These are phyloP conservation scores for Pterulicium gracile DNA, from an alignment of 1,284 basidiomycete genomes.

Conservation along the genomic window DNA sequence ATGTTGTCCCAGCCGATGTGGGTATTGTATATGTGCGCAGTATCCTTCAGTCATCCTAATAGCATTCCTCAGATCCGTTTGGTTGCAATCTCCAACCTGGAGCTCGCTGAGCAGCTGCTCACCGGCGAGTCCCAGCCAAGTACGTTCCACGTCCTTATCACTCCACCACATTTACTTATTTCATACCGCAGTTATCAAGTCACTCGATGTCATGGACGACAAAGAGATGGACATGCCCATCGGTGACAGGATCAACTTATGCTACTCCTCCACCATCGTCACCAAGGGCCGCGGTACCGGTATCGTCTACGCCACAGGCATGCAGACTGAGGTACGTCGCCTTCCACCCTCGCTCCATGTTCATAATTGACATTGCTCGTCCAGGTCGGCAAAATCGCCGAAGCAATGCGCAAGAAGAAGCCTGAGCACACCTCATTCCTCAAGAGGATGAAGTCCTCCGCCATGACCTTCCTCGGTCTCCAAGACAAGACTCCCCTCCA, in stretches of 20 bases:
- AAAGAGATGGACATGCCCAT: conserved; percentile 10
- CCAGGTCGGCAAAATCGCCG: background rate
- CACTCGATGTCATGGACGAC: background rate
- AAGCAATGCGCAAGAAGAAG: background rate
- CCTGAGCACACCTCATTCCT: background rate
- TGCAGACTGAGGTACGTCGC: conserved; percentile 9
- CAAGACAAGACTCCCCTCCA: background rate
- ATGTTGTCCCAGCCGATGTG: conserved; percentile 37
- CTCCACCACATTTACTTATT: background rate
- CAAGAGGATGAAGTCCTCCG: background rate
- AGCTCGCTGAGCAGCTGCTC: conserved; percentile 3
- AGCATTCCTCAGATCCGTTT: conserved; percentile 2
- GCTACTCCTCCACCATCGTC: conserved; percentile 10
- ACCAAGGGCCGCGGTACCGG: conserved; percentile 12
- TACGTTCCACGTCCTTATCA: background rate
- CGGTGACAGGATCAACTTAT: conserved; percentile 10
- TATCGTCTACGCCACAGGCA: conserved; percentile 9
- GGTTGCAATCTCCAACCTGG: conserved; percentile 1
- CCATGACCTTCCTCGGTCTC: background rate
- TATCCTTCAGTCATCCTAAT: too few relatives aligned
- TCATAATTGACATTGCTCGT: too few relatives aligned
- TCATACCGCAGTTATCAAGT: background rate
- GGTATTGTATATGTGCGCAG: conserved; percentile 20
- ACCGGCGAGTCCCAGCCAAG: conserved; percentile 4
- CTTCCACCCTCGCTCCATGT: too few relatives aligned